phyloP scores from a whole-genome alignment of 2,329 filamentous ascomycete genomes.

The Zymoseptoria pseudotritici region DNA sequence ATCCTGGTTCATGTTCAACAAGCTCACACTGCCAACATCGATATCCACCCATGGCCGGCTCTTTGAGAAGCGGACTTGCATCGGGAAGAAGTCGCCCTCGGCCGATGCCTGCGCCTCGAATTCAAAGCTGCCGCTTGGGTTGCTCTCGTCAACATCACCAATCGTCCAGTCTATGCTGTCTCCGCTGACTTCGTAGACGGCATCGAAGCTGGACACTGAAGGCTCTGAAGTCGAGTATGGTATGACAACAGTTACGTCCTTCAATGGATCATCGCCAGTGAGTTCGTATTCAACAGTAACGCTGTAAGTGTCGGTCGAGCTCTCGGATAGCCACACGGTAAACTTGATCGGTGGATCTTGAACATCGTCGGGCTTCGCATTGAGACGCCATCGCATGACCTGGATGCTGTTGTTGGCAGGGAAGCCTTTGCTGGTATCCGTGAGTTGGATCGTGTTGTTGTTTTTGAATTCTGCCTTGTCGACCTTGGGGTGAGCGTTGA shows the following conservation, averaged over 20 bases:
- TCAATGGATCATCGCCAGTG: slow-evolving; percentile 68
- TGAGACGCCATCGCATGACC: slow-evolving; percentile 85
- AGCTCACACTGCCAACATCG: slow-evolving; percentile 71
- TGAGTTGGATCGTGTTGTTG: slow-evolving; percentile 79
- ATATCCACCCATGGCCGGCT: slow-evolving; percentile 81
- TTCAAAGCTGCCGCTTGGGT: slow-evolving; percentile 80
- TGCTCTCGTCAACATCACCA: slow-evolving; percentile 74
- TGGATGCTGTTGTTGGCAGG: slow-evolving; percentile 90
- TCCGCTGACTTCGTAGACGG: slow-evolving; percentile 85
- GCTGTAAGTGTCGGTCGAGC: slow-evolving; percentile 69
- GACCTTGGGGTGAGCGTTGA: slow-evolving; percentile 93
- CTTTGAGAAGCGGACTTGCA: slow-evolving; percentile 86
- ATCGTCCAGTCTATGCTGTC: slow-evolving; percentile 93
- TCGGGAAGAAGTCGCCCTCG: slow-evolving; percentile 96
- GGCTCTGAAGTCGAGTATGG: slow-evolving; percentile 82
- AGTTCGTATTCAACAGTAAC: slow-evolving; percentile 95
- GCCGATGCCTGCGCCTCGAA: slow-evolving; percentile 84
- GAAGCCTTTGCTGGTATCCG: slow-evolving; percentile 80
- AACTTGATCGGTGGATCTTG: slow-evolving; percentile 86
- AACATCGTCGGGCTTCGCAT: slow-evolving; percentile 70
- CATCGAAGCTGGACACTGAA: slow-evolving; percentile 84
- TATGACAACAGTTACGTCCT: slow-evolving; percentile 80
- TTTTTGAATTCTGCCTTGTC: slow-evolving; percentile 81
- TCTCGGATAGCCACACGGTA: slow-evolving; percentile 95
- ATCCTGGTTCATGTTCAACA: slow-evolving; percentile 69